Conservation (phyloP, 2,329 filamentous ascomycete genomes). For the Xylaria sp. region DNA sequence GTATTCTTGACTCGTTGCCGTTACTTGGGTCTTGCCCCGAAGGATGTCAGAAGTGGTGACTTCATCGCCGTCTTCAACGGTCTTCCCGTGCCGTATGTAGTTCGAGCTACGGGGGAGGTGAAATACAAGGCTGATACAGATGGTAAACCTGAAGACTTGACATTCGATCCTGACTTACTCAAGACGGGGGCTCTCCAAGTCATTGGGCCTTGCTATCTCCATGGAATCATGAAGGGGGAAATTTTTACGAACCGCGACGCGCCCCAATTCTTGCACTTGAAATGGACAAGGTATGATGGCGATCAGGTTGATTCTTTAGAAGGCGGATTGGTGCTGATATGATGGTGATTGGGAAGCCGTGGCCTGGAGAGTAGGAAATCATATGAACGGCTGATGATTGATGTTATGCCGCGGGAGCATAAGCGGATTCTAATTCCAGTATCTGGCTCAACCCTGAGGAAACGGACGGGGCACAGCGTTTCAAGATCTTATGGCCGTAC, state of each 20-base stretch:
- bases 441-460: too few species aligned
- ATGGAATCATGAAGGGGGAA: background rate
- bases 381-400: too few species aligned
- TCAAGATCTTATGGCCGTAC: too few species aligned
- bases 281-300: background rate
- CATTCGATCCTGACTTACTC: background rate
- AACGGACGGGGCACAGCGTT: too few species aligned
- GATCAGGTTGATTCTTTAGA: background rate
- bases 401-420: too few species aligned
- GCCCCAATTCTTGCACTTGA: background rate
- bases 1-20: background rate
- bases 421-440: too few species aligned
- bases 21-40: background rate
- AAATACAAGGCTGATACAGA: background rate
- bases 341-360: background rate
- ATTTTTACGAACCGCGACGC: background rate
- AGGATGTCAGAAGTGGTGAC: background rate
- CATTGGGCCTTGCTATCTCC: background rate
- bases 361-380: too few species aligned
- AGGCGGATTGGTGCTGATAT: background rate
- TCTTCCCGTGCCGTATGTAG: background rate
- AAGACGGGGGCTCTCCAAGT: background rate
- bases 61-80: background rate
- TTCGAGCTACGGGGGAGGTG: background rate
- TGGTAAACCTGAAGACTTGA: background rate